These are phyloP conservation scores for Dactylellina cionopaga DNA, from an alignment of 2,329 filamentous ascomycete genomes.

Conservation along the genomic window DNA sequence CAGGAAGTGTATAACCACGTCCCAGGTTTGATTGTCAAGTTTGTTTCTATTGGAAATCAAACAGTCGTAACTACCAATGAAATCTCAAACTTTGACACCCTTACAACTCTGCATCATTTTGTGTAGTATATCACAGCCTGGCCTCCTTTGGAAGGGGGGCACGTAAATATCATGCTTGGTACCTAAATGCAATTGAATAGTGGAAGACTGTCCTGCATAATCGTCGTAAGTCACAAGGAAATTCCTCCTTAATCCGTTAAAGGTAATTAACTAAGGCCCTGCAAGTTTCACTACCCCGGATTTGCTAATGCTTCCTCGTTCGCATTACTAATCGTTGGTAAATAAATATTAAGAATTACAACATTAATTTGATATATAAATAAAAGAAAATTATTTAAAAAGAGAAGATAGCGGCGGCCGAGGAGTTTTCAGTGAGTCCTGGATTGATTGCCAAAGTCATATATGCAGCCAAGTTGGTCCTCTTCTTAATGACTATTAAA, in stretches of 20 bases:
- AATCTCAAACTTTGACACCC: no score
- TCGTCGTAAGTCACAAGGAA: constrained; percentile 52
- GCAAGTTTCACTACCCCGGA: constrained; percentile 52
- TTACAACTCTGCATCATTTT: no score
- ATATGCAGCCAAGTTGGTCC: constrained; percentile 31
- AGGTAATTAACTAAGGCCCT: no score
- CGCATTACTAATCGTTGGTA: constrained; percentile 25
- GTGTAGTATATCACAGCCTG: no score
- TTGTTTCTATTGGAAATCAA: no score
- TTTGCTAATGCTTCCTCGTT: constrained; percentile 50
- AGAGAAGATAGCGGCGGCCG: constrained; percentile 34
- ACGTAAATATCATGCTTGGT: no score
- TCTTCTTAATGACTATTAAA: constrained; percentile 30
- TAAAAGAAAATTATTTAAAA: constrained; percentile 47
- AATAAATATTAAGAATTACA: constrained; percentile 51
- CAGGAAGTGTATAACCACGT: no score
- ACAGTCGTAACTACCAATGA: no score
- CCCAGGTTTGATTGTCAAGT: no score
- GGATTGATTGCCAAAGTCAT: constrained; percentile 32
- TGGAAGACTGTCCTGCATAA: constrained; percentile 51
- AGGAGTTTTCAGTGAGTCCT: constrained; percentile 38
- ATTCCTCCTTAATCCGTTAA: constrained; percentile 50
- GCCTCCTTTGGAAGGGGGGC: constrained; percentile 48
- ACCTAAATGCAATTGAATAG: no score
- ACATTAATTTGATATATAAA: constrained; percentile 36